A percentile compares a stretch with the other conserved stretches of the same genome.
Evolutionary conservation across 2,329 filamentous ascomycete genomes (phyloP).

Genomic region (Stylonectria norvegica): DNA sequence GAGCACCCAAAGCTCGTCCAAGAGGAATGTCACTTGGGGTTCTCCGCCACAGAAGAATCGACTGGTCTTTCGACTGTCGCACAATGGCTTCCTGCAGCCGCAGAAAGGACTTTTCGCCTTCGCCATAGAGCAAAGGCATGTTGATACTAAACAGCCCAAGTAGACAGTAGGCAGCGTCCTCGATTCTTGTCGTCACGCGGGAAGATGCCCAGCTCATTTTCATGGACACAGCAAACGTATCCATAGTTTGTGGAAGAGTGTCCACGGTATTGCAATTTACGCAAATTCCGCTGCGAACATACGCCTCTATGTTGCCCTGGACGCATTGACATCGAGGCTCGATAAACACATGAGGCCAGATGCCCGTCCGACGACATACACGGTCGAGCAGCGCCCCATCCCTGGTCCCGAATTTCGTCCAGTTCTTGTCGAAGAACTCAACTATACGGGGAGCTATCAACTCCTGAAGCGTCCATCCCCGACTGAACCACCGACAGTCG

Average conservation of each 20-base stretch:
- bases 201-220: conserved; percentile 29
- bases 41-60: conserved; percentile 18
- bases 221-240: conserved; percentile 21
- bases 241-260: conserved; percentile 17
- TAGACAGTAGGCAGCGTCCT: conserved; percentile 31
- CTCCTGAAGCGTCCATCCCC: conserved; percentile 30
- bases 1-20: conserved; percentile 12
- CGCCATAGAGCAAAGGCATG: conserved; percentile 29
- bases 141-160: conserved; percentile 30
- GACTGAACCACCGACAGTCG: conserved; percentile 20
- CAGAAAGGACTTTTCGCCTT: conserved; percentile 24
- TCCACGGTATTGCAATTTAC: conserved; percentile 8
- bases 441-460: conserved; percentile 28
- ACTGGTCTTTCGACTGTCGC: conserved; percentile 22
- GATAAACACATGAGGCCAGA: conserved; percentile 18
- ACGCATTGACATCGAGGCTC: conserved; percentile 18
- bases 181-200: conserved; percentile 24
- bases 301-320: not conserved
- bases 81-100: conserved; percentile 25
- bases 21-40: not conserved
- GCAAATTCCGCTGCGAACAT: conserved; percentile 19
- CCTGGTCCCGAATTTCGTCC: conserved; percentile 26
- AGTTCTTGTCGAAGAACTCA: conserved; percentile 27
- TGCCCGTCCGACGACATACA: conserved; percentile 15
- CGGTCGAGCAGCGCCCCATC: conserved; percentile 13